A percentile compares a stretch with the other conserved stretches of the same genome.
Evolutionary conservation across 2,329 filamentous ascomycete species (phyloP).

Genomic region (Talaromyces marneffei): DNA sequence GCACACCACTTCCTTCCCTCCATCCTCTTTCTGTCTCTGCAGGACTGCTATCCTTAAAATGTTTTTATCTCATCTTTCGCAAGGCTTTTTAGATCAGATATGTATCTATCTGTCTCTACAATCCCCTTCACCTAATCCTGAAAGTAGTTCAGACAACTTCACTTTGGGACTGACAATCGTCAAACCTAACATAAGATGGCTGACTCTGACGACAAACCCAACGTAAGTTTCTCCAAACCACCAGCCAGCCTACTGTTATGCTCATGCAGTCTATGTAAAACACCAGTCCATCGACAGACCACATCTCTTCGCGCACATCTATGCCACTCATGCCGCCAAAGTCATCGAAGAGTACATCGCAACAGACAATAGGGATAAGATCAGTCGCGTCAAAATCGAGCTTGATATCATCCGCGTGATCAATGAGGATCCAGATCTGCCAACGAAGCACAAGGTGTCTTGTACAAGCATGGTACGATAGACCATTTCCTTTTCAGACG

Average conservation of each 20-base stretch:
- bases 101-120: not conserved
- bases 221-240: not conserved
- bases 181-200: not conserved
- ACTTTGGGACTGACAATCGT: not conserved
- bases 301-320: slow-evolving; percentile 18
- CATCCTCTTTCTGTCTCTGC: not conserved
- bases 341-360: slow-evolving; percentile 16
- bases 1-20: not conserved
- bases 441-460: slow-evolving; percentile 19
- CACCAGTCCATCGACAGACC: not conserved
- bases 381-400: slow-evolving; percentile 22
- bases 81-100: not conserved
- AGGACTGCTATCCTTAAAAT: not conserved
- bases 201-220: not conserved
- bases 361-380: slow-evolving; percentile 13
- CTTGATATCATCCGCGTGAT: slow-evolving; percentile 19
- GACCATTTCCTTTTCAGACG: not conserved
- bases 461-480: slow-evolving; percentile 21
- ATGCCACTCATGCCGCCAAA: slow-evolving; percentile 19
- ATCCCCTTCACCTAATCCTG: not conserved
- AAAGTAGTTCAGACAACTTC: not conserved
- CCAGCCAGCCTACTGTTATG: not conserved
- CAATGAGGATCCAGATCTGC: slow-evolving; percentile 18
- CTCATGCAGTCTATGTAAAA: not conserved
- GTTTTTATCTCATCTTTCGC: not conserved